Conservation (phyloP, 345 rosid genomes). For the Linum usitatissimum region DNA sequence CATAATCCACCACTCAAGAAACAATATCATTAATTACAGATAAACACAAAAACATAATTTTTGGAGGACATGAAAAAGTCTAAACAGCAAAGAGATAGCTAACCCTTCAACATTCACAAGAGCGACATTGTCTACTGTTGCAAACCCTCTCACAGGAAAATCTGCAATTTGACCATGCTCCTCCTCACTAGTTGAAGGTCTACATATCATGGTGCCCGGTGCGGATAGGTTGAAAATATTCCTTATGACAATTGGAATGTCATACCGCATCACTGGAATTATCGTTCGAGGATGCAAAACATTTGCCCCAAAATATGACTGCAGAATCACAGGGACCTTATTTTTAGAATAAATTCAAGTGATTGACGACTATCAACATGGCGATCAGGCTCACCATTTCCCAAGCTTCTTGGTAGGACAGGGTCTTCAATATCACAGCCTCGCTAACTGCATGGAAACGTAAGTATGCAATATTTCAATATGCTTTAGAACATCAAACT, state of each 20-base stretch:
- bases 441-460: slow-evolving; percentile 63
- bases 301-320: slow-evolving; percentile 99
- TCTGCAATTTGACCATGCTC: slow-evolving; percentile 37
- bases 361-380: slow-evolving; percentile 17
- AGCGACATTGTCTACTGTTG: slow-evolving; percentile 92
- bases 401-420: slow-evolving; percentile 99
- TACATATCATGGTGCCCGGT: slow-evolving; percentile 84
- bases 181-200: slow-evolving; percentile 31
- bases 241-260: slow-evolving; percentile 89
- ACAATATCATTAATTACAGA: no score
- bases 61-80: neutral
- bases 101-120: slow-evolving; percentile 98
- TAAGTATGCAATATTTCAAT: neutral
- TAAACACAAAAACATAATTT: slow-evolving; percentile 2
- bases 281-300: slow-evolving; percentile 98
- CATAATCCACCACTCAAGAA: neutral
- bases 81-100: slow-evolving; percentile 8
- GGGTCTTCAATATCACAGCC: slow-evolving; percentile 73
- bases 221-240: slow-evolving; percentile 83
- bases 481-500: neutral
- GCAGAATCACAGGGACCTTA: slow-evolving; percentile 28
- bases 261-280: slow-evolving; percentile 85
- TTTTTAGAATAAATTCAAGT: slow-evolving; percentile 14
- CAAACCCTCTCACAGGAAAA: slow-evolving; percentile 85
- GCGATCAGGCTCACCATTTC: slow-evolving; percentile 65